Evolutionary conservation across 1,284 basidiomycete genomes (phyloP), one percentile per base, ranked within the genome.

Genomic region (Takashimella tepidaria): DNA sequence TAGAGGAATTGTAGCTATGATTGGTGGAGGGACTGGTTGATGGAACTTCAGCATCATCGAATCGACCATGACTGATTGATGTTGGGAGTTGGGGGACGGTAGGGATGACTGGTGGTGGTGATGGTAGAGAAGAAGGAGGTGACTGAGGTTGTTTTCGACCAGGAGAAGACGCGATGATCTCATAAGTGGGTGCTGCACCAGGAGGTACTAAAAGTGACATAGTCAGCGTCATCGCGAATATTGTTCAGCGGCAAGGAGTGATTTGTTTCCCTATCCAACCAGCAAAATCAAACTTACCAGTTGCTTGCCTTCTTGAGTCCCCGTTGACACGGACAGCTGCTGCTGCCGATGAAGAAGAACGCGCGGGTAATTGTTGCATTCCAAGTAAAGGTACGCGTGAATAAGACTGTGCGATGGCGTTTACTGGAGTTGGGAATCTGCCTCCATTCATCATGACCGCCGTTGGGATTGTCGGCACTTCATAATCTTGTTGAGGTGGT

Each of bases 11-110:
- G n/a, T n/a, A n/a, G n/a, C n/a, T n/a, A n/a, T n/a, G n/a, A 41
- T 24, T 20, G 25, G 41, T 11, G 41, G 41, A n/a, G 26, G 41
- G 13, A 43, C 40, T 21, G 49, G 40, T 11, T 31, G 24, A n/a
- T 41, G 42, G 5, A 21, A 16, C 22, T n/a, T 57, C 51, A 6
- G 55, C 55, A 44, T 57, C 55, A 3, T 57, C 55, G 31, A 57
- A 57, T 4, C 55, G 51, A 41, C 52, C 53, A 22, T 44, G 3
- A 26, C 41, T n/a, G 43, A 23, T 22, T 41, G 45, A 21, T 21
- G 51, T 21, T 45, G 24, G 5, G 51, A 41, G 21, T 45, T n/a
- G 47, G 45, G 31, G 16, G 43, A 23, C 21, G 13, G 22, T 11
- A 25, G 45, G 16, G 5, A 16, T 6, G 5, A 21, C 6, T 21